Base-by-base conservation (phyloP, 257 asterid genomes). In the Thymus mandschuricus region DNA sequence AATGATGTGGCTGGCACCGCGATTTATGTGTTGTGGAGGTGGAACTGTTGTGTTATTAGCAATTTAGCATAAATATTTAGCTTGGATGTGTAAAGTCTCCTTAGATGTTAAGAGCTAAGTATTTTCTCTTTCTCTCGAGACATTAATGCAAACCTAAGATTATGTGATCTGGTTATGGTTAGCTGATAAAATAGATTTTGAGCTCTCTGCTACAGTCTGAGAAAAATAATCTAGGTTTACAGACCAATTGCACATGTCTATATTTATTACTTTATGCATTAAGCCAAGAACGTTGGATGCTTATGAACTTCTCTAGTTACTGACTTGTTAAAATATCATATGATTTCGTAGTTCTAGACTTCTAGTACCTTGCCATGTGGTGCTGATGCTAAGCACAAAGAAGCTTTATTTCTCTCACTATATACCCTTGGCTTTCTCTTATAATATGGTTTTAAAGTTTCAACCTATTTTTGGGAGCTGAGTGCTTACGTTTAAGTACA, bases 221-320 rank as follows among this genome's bases (percentile, higher is more conserved):
- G 33, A 69, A 69, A 55, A 28, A 54, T 44, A 45, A 2, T 56
- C 41, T 56, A 43, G 78, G 51, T 72, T 13, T 64, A 55, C 31
- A 34, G 8, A 64, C 54, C 58, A 72, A 28, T 58, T 29, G 11
- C 35, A 5, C 27, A 6, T 27, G 10, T 45, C n/a, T 31, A 31
- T 35, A 1, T 10, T 55, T 29, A 54, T 10, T 15, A 38, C 33
- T 60, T 33, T 15, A 34, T n/a, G 27, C 35, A 11, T 27, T 46
- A 9, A 58, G 12, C n/a, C 33, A 15, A 10, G 28, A 10, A 38
- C 31, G 11, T 41, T 3, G 51, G 34, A 61, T 15, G 50, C 66
- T 13, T 63, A 10, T 63, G 10, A 9, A 27, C 35, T 63, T 29
- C 52, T 10, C 35, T 10, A 38, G 21, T 21, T 21, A 21, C 21